Evolutionary conservation across 495 filamentous ascomycete species (phyloP), one percentile per base, ranked within the genome.

Genomic region (Astrocystis sublimbata): DNA sequence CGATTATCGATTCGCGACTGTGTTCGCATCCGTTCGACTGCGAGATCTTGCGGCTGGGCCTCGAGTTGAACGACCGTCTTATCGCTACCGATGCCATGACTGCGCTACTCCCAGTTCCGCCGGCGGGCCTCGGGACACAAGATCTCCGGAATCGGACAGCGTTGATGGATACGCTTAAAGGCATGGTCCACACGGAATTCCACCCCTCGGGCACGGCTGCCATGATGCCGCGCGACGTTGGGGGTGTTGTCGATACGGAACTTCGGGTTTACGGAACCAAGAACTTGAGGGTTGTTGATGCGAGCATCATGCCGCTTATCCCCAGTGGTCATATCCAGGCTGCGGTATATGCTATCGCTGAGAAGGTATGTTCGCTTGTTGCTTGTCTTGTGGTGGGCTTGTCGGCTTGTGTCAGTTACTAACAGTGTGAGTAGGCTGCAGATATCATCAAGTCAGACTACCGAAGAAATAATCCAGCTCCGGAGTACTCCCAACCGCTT

Each of bases 331-430:
- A 88, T 72, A 73, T 80, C 26, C 75, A 76, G 31, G 70, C 79
- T 1, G 83, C 79, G 0, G 70, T 85, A 4, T 89, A 88, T 66
- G 85, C 84, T 0, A 68, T 89, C 61, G 85, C 84, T 2, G 85
- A 88, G 65, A 81, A 78, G 71, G 84, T 77, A 57, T 23, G 17
- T 10, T 15, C 5, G n/a, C 24, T 64, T 12, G 7, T 46, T 26
- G 6, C 0, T 15, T 67, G 40, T 15, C 23, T 47, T 6, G 15
- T 28, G 12, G 9, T n/a, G 10, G 4, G 15, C 15, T 10, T 28
- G 28, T 5, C 1, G 12, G 35, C 2, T 1, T 38, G 36, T 12
- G 23, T 35, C 10, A 26, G 35, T 61, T 42, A 24, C 58, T 61
- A 45, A 61, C 8, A 13, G n/a, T 53, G 40, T 36, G 51, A 41